These are phyloP conservation scores for Microbotryomycetes sp. DNA, from an alignment of 1,284 basidiomycete species.

Conservation along the genomic window DNA sequence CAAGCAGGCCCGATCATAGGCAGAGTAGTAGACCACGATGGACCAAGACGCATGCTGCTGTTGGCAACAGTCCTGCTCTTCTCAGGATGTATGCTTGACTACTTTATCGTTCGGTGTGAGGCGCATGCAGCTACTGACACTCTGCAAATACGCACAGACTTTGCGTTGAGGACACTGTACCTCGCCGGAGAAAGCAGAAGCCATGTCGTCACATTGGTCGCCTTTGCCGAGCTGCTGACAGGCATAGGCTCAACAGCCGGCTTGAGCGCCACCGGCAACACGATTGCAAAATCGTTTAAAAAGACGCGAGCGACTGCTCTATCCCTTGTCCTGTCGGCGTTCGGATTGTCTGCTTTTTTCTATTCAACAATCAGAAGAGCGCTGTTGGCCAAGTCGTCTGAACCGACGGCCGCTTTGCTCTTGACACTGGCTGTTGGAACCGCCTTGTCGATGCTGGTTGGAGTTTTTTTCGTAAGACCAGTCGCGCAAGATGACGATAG, in stretches of 20 bases:
- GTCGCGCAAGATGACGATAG: neutral
- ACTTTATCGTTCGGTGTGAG: no score
- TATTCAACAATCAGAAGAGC: constrained; percentile 34
- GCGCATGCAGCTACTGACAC: no score
- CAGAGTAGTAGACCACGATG: constrained; percentile 26
- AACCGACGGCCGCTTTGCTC: constrained; percentile 40
- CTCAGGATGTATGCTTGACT: constrained; percentile 28
- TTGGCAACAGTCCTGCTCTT: constrained; percentile 12
- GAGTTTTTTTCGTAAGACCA: constrained; percentile 33
- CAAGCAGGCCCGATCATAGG: constrained; percentile 25
- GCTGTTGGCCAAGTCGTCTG: constrained; percentile 1
- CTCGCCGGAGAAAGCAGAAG: constrained; percentile 37
- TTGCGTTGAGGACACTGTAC: constrained; percentile 40
- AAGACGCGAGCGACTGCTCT: constrained; percentile 38
- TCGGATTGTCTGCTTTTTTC: constrained; percentile 42
- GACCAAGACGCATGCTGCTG: constrained; percentile 15
- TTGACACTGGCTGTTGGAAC: constrained; percentile 38
- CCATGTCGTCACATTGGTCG: constrained; percentile 16
- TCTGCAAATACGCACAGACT: constrained; percentile 37
- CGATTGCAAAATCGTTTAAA: constrained; percentile 20
- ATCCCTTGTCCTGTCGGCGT: constrained; percentile 39
- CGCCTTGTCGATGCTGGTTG: constrained; percentile 37
- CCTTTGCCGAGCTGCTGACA: constrained; percentile 13
- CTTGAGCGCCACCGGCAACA: constrained; percentile 15
- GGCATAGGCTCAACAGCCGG: constrained; percentile 14